Evolutionary conservation across 805 yeast genomes (phyloP), one percentile per base, ranked within the genome.

Genomic region (Yarrowia osloensis): DNA sequence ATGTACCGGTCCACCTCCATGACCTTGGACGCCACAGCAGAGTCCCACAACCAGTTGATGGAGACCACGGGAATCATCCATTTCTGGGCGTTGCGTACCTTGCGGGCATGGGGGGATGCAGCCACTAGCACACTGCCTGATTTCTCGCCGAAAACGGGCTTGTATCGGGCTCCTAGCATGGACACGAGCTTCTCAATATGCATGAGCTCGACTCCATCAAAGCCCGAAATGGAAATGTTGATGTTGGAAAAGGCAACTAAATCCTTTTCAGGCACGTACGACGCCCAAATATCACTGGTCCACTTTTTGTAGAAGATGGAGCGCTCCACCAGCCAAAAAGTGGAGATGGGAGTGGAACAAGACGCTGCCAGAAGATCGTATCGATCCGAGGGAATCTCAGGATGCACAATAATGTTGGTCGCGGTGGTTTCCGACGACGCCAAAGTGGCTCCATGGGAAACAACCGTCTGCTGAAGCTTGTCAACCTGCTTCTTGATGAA

Each of bases 241-340:
- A 77, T 69, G 62, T 70, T 75, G 24, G 63, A 50, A 52, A 73
- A 71, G 4, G 68, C 79, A 52, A 47, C 65, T 68, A 73, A 63
- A 44, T 77, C 69, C 70, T 79, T 73, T 66, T 71, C 68, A 63
- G 76, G 67, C 52, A 76, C 69, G 68, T 76, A 75, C 15, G 73
- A 73, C 3, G 88, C 83, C 97, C 97, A 90, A 17, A 78, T 74
- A 73, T 88, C 96, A 37, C 75, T 71, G 17, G 78, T 75, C 7
- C 84, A 70, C 52, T 76, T 74, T 50, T 83, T 81, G 71, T 86
- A 86, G 76, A 82, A 87, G 24, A 90, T 79, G 26, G 89, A 84
- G 68, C 96, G 78, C 75, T 91, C 97, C 13, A 91, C 77, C 70
- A 88, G 87, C 89, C 94, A 90, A 75, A 91, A 96, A 0, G 96